Conservation (phyloP, 176 grass and related monocot species). For the Secale cereale region DNA sequence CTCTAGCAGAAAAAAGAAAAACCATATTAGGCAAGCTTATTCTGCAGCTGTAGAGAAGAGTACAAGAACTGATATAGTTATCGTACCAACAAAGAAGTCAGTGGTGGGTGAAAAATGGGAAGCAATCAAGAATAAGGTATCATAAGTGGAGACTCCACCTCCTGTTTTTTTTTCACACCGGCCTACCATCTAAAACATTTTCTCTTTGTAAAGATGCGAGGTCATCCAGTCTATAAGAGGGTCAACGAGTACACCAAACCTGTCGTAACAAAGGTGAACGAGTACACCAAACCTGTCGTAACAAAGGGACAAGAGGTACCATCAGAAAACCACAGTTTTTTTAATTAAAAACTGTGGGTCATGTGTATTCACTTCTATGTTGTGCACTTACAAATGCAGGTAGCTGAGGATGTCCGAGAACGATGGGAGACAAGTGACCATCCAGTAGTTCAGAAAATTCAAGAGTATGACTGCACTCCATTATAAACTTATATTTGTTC, state of each 20-base stretch:
- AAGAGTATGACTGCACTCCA: slow-evolving; percentile 48
- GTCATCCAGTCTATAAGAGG: slow-evolving; percentile 49
- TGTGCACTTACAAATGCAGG: slow-evolving; percentile 45
- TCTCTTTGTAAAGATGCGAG: slow-evolving; percentile 51
- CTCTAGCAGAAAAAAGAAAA: slow-evolving; percentile 56
- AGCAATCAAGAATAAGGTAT: slow-evolving; percentile 88
- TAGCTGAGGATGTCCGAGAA: slow-evolving; percentile 92
- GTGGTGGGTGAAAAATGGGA: slow-evolving; percentile 89
- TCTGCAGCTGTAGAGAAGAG: slow-evolving; percentile 53
- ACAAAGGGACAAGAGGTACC: slow-evolving; percentile 72
- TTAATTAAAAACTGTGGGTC: slow-evolving; percentile 25
- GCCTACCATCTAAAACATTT: slow-evolving; percentile 22
- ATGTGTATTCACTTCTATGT: neutral
- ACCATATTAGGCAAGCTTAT: slow-evolving; percentile 44
- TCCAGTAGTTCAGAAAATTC: slow-evolving; percentile 76
- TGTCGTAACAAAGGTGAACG: slow-evolving; percentile 53
- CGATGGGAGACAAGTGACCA: slow-evolving; percentile 96
- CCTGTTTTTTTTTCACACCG: neutral
- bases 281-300: slow-evolving; percentile 70
- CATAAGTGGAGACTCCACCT: neutral
- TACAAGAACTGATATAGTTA: slow-evolving; percentile 63
- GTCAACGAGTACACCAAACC: slow-evolving; percentile 67
- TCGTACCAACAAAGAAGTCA: slow-evolving; percentile 77
- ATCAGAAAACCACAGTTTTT: neutral
- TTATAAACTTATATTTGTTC: slow-evolving; percentile 23